Conservation (phyloP, 2,329 filamentous ascomycete genomes). For the Fusarium veterinarium region DNA sequence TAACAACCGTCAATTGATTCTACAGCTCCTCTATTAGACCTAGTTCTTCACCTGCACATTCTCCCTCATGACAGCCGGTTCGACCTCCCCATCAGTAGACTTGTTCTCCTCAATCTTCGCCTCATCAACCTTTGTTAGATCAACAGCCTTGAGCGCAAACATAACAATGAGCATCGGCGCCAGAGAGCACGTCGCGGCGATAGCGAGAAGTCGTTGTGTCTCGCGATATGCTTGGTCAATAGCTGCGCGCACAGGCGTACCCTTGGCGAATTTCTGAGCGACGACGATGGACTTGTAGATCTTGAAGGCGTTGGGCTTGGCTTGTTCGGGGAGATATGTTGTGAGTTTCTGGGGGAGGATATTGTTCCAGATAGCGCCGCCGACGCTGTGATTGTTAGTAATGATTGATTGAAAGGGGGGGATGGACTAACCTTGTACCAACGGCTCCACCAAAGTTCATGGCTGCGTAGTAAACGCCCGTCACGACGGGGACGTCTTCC, state of each 20-base stretch:
- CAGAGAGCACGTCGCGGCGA: constrained; percentile 40
- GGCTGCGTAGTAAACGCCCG: constrained; percentile 50
- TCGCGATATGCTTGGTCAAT: constrained; percentile 45
- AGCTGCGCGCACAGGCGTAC: constrained; percentile 32
- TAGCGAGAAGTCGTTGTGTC: constrained; percentile 45
- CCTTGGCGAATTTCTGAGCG: constrained; percentile 42
- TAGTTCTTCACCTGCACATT: not conserved
- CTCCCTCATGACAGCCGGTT: not conserved
- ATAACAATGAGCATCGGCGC: constrained; percentile 43
- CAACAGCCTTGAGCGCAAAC: constrained; percentile 42
- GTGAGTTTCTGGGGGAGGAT: constrained; percentile 44
- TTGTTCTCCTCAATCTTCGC: constrained; percentile 24
- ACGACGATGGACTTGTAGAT: constrained; percentile 48
- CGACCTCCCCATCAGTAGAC: not conserved
- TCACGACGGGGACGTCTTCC: constrained; percentile 52
- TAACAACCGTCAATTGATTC: not conserved
- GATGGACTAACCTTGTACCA: constrained; percentile 43
- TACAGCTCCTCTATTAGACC: no score
- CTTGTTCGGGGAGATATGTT: constrained; percentile 35
- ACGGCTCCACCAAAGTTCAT: constrained; percentile 49
- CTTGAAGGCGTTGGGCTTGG: constrained; percentile 37
- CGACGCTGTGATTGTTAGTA: constrained; percentile 42
- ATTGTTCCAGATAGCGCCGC: constrained; percentile 52
- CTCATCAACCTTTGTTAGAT: constrained; percentile 35
- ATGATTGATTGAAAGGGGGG: accelerated